A percentile compares a stretch with the other conserved stretches of the same genome.
phyloP scores from a whole-genome alignment of 176 grass and related monocot genomes.

The Eleusine indica region DNA sequence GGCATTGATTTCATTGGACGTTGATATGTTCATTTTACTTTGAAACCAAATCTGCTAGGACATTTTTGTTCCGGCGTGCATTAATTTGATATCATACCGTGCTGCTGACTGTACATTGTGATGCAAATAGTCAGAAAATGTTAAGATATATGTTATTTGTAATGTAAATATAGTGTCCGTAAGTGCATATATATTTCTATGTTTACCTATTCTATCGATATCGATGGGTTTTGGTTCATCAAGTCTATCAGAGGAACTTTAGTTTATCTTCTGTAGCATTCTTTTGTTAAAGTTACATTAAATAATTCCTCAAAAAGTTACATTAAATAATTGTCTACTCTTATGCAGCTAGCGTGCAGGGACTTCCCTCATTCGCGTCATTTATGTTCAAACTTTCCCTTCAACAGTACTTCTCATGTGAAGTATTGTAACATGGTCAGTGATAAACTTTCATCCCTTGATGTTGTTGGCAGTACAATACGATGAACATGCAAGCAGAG shows the following conservation, averaged over 20 bases:
- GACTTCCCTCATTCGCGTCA: constrained; percentile 95
- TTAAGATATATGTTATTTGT: constrained; percentile 17
- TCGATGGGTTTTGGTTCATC: neutral
- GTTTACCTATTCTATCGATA: constrained; percentile 11
- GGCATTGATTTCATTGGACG: neutral
- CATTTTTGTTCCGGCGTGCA: neutral
- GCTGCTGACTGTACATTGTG: neutral
- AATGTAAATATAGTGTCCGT: constrained; percentile 18
- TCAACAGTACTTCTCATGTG: constrained; percentile 69
- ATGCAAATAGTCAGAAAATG: constrained; percentile 17
- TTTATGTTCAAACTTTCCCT: constrained; percentile 85
- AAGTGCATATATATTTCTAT: constrained; percentile 1
- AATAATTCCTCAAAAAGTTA: neutral
- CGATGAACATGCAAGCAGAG: neutral
- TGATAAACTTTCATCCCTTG: constrained; percentile 21
- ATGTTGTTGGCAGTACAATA: constrained; percentile 20
- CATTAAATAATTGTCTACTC: constrained; percentile 12
- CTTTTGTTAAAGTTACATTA: constrained; percentile 9
- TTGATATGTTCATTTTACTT: neutral
- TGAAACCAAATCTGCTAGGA: neutral
- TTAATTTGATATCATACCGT: neutral
- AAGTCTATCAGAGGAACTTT: neutral
- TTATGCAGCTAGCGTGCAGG: constrained; percentile 85
- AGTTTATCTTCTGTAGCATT: constrained; percentile 25
- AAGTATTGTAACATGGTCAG: constrained; percentile 83